Evolutionary conservation across 306 rosid genomes (phyloP).

Genomic region (Prunus campanulata): DNA sequence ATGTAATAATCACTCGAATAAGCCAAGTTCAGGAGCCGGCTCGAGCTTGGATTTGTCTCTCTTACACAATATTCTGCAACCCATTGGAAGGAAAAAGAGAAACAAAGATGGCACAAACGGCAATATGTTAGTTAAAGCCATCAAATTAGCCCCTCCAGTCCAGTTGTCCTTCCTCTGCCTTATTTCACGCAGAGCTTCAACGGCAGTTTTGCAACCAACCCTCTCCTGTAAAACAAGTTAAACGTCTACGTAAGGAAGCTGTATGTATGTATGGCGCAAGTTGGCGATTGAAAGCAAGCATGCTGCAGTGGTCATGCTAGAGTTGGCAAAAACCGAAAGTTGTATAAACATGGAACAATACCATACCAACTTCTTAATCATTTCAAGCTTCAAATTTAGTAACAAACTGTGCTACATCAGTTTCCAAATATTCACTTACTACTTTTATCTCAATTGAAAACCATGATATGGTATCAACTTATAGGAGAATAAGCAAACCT

Average conservation of each 20-base stretch:
- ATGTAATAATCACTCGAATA: too few relatives aligned
- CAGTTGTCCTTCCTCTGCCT: constrained; percentile 70
- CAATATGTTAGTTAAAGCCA: not conserved
- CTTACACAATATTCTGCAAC: not conserved
- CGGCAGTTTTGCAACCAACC: constrained; percentile 52
- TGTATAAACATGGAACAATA: not conserved
- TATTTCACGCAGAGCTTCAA: constrained; percentile 64
- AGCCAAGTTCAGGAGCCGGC: too few relatives aligned
- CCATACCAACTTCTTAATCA: not conserved
- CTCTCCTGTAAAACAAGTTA: constrained; percentile 40
- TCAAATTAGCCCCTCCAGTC: constrained; percentile 27
- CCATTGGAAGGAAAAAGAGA: not conserved
- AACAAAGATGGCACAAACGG: not conserved
- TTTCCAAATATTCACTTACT: not conserved
- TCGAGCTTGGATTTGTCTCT: not conserved
- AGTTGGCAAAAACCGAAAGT: not conserved
- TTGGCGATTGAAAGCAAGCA: not conserved
- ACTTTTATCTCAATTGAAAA: not conserved
- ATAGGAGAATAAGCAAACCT: constrained; percentile 42
- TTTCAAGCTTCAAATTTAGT: not conserved
- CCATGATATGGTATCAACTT: not conserved
- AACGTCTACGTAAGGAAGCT: not conserved
- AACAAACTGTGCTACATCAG: not conserved
- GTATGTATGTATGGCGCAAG: not conserved
- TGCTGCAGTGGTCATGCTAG: not conserved